Percentiles rank a stretch among this genome's conserved stretches.
phyloP scores from a whole-genome alignment of 2,329 filamentous ascomycete genomes.

The Diaporthe eres region DNA sequence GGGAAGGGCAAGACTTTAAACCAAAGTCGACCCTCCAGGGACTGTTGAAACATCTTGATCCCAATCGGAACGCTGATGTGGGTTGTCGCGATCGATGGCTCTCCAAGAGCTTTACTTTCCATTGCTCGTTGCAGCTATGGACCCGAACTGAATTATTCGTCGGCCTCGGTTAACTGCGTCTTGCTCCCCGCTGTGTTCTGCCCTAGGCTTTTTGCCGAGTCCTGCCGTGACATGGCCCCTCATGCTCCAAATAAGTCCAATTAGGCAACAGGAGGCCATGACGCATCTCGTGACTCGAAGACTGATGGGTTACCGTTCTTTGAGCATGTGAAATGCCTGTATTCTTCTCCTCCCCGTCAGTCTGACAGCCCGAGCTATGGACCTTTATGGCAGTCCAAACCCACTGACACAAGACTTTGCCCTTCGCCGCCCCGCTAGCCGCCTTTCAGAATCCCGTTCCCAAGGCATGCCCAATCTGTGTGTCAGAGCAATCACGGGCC shows the following conservation, averaged over 20 bases:
- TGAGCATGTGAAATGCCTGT: neutral
- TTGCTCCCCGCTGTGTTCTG: neutral
- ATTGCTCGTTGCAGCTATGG: too few species aligned
- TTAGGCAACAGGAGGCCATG: neutral
- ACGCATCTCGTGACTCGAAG: neutral
- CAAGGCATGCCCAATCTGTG: neutral
- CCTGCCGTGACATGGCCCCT: neutral
- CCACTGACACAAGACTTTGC: neutral
- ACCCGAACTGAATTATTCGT: neutral
- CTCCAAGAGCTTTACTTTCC: neutral
- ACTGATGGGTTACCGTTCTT: neutral
- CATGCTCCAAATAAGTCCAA: too few species aligned
- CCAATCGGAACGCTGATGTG: neutral
- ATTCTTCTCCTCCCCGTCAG: too few species aligned
- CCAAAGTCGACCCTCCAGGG: neutral
- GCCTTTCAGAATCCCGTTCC: too few species aligned
- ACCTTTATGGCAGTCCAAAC: neutral
- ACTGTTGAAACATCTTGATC: neutral
- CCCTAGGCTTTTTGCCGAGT: neutral
- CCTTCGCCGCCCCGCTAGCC: too few species aligned
- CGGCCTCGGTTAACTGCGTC: neutral
- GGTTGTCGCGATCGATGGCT: neutral
- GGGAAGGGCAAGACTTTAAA: too few species aligned
- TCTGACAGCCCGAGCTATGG: neutral
- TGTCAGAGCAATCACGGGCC: constrained; percentile 14